Percentiles rank a stretch among this genome's conserved stretches.
These are phyloP conservation scores for Castanopsis chinensis DNA, from an alignment of 306 rosid species.

Conservation along the genomic window DNA sequence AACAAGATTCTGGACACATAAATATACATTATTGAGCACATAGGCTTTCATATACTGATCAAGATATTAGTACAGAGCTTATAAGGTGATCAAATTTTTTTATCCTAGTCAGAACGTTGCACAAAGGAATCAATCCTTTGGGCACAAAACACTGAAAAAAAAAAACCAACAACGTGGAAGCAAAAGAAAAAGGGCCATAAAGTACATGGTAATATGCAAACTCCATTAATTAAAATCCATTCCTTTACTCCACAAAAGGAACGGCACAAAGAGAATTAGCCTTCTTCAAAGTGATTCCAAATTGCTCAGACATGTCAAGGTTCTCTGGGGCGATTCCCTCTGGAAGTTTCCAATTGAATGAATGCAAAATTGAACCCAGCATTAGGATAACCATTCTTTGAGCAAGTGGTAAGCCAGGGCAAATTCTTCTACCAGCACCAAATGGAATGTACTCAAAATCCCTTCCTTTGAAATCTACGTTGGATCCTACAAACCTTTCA, in stretches of 20 bases:
- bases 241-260: slow-evolving; percentile 10
- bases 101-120: too few relatives aligned
- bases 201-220: too few relatives aligned
- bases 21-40: too few relatives aligned
- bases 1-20: too few relatives aligned
- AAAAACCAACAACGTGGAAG: too few relatives aligned
- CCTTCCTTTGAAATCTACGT: slow-evolving; percentile 43
- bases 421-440: slow-evolving; percentile 61
- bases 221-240: too few relatives aligned
- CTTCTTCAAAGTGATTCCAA: slow-evolving; percentile 57
- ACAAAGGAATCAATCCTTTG: too few relatives aligned
- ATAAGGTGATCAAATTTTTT: too few relatives aligned
- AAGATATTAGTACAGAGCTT: too few relatives aligned
- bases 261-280: slow-evolving; percentile 46
- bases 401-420: slow-evolving; percentile 61
- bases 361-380: slow-evolving; percentile 44
- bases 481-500: slow-evolving; percentile 39
- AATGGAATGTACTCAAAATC: slow-evolving; percentile 58
- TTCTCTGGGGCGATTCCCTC: slow-evolving; percentile 29
- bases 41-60: too few relatives aligned
- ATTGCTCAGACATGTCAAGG: slow-evolving; percentile 55
- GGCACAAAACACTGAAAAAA: too few relatives aligned
- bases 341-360: slow-evolving; percentile 58
- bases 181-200: too few relatives aligned
- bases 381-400: slow-evolving; percentile 49